Conservation (phyloP, 75 land plant species). For the Larix kaempferi region DNA sequence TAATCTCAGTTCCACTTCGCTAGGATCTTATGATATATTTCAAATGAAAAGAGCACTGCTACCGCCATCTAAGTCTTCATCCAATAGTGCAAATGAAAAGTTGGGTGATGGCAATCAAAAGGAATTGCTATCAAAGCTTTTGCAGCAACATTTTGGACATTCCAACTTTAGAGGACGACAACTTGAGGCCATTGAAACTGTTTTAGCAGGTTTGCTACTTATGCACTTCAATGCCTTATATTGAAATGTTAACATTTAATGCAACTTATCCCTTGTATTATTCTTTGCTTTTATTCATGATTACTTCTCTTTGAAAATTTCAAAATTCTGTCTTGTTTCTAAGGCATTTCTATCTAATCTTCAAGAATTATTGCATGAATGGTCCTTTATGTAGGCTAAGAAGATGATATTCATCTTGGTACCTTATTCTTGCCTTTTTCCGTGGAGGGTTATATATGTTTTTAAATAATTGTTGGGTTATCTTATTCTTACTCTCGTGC, state of each 20-base stretch:
- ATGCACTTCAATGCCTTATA: not conserved
- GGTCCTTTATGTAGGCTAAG: too few species aligned
- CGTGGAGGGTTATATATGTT: too few species aligned
- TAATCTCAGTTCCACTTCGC: slow-evolving; percentile 1
- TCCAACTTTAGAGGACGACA: slow-evolving; percentile 76
- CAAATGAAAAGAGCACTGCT: slow-evolving; percentile 4
- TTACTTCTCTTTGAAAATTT: too few species aligned
- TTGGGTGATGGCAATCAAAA: slow-evolving; percentile 7
- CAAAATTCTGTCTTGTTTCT: too few species aligned
- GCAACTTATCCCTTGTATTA: not conserved
- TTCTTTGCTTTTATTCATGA: too few species aligned
- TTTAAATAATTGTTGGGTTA: too few species aligned
- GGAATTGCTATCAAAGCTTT: slow-evolving; percentile 53
- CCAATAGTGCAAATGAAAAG: not conserved
- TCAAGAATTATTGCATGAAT: too few species aligned
- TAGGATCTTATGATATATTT: not conserved
- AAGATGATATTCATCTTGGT: too few species aligned
- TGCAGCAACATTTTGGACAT: slow-evolving; percentile 80
- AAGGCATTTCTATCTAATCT: too few species aligned
- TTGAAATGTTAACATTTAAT: not conserved
- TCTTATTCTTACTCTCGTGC: too few species aligned
- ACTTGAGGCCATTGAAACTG: slow-evolving; percentile 81
- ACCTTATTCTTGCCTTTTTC: too few species aligned
- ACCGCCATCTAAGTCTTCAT: slow-evolving; percentile 1
- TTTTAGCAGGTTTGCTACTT: slow-evolving; percentile 55